Base-by-base conservation (phyloP, 345 rosid species). In the Punica granatum region DNA sequence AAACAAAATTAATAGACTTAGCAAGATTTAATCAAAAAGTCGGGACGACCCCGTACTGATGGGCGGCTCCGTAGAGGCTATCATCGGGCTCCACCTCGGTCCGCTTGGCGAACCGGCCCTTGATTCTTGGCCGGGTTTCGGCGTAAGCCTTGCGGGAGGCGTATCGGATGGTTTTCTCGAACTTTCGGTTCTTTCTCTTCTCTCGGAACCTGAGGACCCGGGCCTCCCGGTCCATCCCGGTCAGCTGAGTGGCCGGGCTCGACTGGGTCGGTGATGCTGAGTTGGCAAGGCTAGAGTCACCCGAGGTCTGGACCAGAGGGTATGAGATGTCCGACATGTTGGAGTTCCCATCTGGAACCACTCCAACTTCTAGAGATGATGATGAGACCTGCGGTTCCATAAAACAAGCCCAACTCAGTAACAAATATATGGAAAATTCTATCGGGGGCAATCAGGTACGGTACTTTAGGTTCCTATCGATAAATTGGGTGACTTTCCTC, bases 71-170 rank as follows among this genome's bases (percentile, higher is more conserved):
- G 62, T 28, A 0, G 79, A 39, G 78, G 68, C 74, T 0, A 74
- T 70, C 46, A 14, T 87, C 91, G 5, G 66, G 69, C 44, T 75
- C 93, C 6, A 44, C 71, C 35, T 84, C 96, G 0, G 81, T 74
- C 1, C 97, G 78, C 77, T 91, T 93, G 19, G 97, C 97, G 74
- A 93, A 93, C 8, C 98, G 79, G 26, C 98, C 98, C 76, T 90
- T 93, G 86, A 93, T 89, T 72, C 98, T 70, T 0, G 98, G 97
- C 72, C 98, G 67, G 26, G 95, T 89, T 78, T 93, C 98, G 1
- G 98, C 98, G 28, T 93, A 93, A 0, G 97, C 98, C 76, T 93
- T 89, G 18, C 98, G 79, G 0, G 98, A 93, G 9, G 96, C 97
- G 77, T 93, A 93, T 39, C 98, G 86, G 19, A 93, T 90, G 18